phyloP scores from a whole-genome alignment of 2,329 filamentous ascomycete genomes.

The Aspergillus luchuensis region DNA sequence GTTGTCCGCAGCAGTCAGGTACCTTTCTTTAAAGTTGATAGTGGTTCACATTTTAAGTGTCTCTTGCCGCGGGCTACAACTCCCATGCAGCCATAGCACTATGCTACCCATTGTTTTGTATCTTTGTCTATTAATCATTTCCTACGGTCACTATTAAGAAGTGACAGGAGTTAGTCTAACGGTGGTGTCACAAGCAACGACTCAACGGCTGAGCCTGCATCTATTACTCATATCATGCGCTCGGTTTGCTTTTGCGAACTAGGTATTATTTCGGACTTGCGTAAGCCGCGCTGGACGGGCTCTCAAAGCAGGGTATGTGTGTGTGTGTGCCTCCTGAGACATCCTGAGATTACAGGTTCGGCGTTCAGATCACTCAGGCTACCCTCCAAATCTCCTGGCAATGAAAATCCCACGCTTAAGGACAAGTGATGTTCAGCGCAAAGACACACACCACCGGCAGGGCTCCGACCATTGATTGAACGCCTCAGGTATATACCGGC shows the following conservation, averaged over 20 bases:
- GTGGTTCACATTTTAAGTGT: too few species aligned
- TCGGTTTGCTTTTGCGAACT: background rate
- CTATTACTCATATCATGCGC: background rate
- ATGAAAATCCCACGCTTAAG: background rate
- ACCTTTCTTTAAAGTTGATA: too few species aligned
- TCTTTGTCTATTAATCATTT: background rate
- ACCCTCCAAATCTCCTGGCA: background rate
- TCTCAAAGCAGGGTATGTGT: background rate
- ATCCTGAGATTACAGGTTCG: background rate
- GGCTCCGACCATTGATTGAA: conserved; percentile 1
- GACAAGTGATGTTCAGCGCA: conserved; percentile 1
- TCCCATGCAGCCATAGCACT: background rate
- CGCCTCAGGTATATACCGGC: conserved; percentile 4
- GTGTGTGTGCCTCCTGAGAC: background rate
- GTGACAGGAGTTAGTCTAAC: background rate
- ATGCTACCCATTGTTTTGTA: background rate
- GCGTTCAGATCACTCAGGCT: conserved; percentile 2
- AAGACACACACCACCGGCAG: conserved; percentile 1
- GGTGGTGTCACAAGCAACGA: background rate
- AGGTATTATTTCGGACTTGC: background rate
- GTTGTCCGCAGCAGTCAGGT: background rate
- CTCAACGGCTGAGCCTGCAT: conserved; percentile 11
- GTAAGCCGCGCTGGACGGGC: conserved; percentile 2
- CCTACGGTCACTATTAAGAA: background rate
- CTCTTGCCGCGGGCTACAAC: background rate